Percentiles rank a stretch among this genome's conserved stretches.
phyloP scores from a whole-genome alignment of 805 yeast species.

The Kazachstania bromeliacearum region DNA sequence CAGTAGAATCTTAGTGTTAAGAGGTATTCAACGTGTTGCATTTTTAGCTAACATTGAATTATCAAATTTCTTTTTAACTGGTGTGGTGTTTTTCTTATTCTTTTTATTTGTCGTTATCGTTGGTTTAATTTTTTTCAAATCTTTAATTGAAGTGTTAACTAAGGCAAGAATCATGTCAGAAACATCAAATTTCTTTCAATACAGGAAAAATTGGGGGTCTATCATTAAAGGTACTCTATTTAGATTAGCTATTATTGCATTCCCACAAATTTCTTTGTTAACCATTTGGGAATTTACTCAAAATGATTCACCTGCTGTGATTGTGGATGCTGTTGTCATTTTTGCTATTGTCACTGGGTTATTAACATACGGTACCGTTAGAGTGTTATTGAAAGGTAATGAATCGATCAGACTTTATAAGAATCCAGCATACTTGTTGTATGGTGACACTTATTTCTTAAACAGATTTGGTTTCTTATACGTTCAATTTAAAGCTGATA shows the following conservation, averaged over 20 bases:
- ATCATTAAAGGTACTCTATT: constrained; percentile 82
- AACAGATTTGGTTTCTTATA: constrained; percentile 89
- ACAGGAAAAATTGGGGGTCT: constrained; percentile 74
- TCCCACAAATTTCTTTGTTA: constrained; percentile 75
- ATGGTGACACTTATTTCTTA: constrained; percentile 70
- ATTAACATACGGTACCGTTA: constrained; percentile 60
- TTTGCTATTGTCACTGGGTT: constrained; percentile 49
- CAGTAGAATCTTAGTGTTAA: constrained; percentile 64
- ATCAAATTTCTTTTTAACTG: constrained; percentile 78
- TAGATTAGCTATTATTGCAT: constrained; percentile 72
- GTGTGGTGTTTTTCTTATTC: constrained; percentile 73
- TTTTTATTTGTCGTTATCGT: constrained; percentile 55
- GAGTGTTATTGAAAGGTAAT: constrained; percentile 68
- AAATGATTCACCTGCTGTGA: constrained; percentile 73
- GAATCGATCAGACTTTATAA: constrained; percentile 62
- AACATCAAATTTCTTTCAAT: constrained; percentile 56
- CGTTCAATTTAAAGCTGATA: constrained; percentile 81
- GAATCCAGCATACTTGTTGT: constrained; percentile 86
- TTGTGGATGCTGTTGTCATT: constrained; percentile 69
- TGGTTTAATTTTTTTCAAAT: constrained; percentile 55
- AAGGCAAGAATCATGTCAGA: constrained; percentile 49
- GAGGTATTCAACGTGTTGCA: constrained; percentile 91
- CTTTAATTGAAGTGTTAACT: constrained; percentile 51
- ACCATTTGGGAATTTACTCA: constrained; percentile 85
- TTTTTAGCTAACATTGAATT: constrained; percentile 78